Percentiles rank a stretch among this genome's conserved stretches.
These are phyloP conservation scores for Aureobasidium mangrovei DNA, from an alignment of 2,329 filamentous ascomycete species.

Conservation along the genomic window DNA sequence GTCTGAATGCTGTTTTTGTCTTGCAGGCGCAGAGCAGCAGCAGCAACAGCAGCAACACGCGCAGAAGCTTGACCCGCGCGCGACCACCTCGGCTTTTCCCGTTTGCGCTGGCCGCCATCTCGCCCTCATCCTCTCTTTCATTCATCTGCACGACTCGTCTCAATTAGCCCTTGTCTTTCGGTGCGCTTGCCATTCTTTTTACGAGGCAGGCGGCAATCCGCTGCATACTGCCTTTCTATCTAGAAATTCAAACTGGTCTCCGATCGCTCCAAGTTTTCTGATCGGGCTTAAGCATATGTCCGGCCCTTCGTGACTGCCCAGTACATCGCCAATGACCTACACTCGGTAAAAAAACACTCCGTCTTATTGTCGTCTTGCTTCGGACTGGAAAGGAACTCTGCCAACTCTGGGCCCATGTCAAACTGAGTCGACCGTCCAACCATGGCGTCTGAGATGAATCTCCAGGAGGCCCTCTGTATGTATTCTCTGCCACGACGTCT, in stretches of 20 bases:
- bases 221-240: too few relatives aligned
- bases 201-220: too few relatives aligned
- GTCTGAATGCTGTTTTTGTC: constrained; percentile 2
- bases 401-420: background rate
- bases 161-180: background rate
- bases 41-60: constrained; percentile 8
- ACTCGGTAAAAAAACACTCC: background rate
- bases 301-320: background rate
- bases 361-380: background rate
- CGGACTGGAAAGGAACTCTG: background rate
- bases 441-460: constrained; percentile 11
- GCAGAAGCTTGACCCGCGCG: constrained; percentile 8
- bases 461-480: constrained; percentile 13
- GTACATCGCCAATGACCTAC: background rate
- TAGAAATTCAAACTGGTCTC: background rate
- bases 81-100: constrained; percentile 6
- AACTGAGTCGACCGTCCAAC: background rate
- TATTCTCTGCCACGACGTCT: background rate
- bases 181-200: too few relatives aligned
- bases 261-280: background rate
- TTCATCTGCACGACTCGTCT: background rate
- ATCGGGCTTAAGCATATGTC: constrained; percentile 7
- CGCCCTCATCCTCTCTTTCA: background rate
- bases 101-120: background rate
- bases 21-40: background rate